Evolutionary conservation across 1,139 yeast genomes (phyloP).

Genomic region (Scheffersomyces illinoinensis): DNA sequence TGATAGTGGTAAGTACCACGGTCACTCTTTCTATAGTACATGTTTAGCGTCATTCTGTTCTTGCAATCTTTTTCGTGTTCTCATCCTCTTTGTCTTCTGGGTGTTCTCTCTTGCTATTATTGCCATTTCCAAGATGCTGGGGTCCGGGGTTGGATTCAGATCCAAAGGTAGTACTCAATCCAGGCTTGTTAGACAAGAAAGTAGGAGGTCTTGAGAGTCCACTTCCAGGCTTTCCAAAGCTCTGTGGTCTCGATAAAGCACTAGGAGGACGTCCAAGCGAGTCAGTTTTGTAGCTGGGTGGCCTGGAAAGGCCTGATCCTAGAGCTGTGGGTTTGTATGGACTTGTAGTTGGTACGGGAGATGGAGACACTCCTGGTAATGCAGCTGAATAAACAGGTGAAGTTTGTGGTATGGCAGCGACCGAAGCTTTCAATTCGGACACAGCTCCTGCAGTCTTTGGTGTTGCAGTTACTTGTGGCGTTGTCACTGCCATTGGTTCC

Average conservation of each 20-base stretch:
- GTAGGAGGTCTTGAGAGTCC: conserved; percentile 23
- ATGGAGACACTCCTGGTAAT: not conserved
- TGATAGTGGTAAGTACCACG: not conserved
- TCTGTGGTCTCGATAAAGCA: conserved; percentile 11
- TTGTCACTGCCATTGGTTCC: conserved; percentile 1
- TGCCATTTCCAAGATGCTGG: conserved; percentile 1
- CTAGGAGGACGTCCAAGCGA: conserved; percentile 7
- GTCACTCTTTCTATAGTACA: not conserved
- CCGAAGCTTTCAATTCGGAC: not conserved
- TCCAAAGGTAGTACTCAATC: conserved; percentile 3
- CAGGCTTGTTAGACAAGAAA: conserved; percentile 20
- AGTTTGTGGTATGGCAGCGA: not conserved
- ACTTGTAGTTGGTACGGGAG: not conserved
- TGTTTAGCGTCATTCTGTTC: conserved; percentile 7
- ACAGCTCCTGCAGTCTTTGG: too few species aligned
- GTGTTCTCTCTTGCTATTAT: conserved; percentile 7
- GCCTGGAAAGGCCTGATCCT: conserved; percentile 12
- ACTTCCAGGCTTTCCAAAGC: conserved; percentile 17
- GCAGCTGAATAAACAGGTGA: not conserved
- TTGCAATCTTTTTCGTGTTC: conserved; percentile 10
- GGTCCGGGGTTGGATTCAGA: conserved; percentile 1
- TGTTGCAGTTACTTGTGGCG: not conserved
- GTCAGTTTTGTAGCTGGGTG: conserved; percentile 13
- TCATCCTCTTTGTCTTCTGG: conserved; percentile 7
- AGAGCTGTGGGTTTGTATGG: conserved; percentile 8